A percentile compares a stretch with the other conserved stretches of the same genome.
These are phyloP conservation scores for Neofusicoccum parvum DNA, from an alignment of 2,329 filamentous ascomycete species.

Conservation along the genomic window DNA sequence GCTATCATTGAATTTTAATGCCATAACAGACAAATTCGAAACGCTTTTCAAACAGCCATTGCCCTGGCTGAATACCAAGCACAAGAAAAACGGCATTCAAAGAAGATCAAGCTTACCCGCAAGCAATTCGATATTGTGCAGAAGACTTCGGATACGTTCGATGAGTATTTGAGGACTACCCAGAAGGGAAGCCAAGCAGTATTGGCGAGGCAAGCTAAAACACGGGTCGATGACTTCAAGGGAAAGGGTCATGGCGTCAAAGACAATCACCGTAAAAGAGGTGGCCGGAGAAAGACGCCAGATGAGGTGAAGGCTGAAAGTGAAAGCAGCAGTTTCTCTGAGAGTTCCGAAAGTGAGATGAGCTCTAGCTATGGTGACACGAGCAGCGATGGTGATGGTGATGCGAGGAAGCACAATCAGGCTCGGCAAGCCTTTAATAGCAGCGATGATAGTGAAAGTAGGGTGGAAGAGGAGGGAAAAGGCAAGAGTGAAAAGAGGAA, in stretches of 20 bases:
- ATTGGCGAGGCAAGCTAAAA: neutral
- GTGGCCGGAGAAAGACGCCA: neutral
- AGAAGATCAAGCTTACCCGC: neutral
- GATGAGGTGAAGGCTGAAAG: neutral
- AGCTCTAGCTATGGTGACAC: neutral
- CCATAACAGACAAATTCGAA: slow-evolving; percentile 24
- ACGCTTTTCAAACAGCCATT: slow-evolving; percentile 28
- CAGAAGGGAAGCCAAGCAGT: neutral
- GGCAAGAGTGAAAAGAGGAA: neutral
- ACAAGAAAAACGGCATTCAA: neutral
- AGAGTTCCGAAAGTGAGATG: neutral
- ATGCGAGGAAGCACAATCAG: neutral
- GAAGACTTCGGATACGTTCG: neutral
- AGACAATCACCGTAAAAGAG: no score
- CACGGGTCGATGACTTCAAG: neutral
- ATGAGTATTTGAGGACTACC: neutral
- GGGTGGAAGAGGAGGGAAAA: no score
- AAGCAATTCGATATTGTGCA: neutral
- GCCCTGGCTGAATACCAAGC: slow-evolving; percentile 25
- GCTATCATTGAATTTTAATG: no score
- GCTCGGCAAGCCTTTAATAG: neutral
- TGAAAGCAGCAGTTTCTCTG: neutral
- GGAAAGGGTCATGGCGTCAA: neutral
- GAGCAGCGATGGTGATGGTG: neutral
- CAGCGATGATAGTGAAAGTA: neutral